phyloP scores from a whole-genome alignment of 2,329 filamentous ascomycete species.

The Penicillium decumbens region DNA sequence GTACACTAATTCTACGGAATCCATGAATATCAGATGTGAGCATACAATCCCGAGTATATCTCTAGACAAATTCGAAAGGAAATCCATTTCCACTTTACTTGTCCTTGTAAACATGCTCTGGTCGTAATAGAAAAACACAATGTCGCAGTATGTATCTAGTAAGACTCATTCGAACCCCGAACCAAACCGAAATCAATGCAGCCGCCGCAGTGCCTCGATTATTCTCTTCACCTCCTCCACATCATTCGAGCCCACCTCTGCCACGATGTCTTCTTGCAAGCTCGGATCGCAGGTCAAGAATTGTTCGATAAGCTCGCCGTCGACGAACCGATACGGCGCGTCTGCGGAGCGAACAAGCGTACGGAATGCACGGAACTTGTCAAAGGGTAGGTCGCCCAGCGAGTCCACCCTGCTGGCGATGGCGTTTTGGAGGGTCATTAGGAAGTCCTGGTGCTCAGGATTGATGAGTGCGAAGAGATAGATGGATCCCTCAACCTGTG shows the following conservation, averaged over 20 bases:
- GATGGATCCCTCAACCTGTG: constrained; percentile 81
- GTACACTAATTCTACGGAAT: neutral
- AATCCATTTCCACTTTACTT: neutral
- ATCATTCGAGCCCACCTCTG: constrained; percentile 51
- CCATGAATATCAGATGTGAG: neutral
- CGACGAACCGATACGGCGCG: constrained; percentile 80
- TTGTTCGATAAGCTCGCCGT: constrained; percentile 82
- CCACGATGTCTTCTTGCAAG: constrained; percentile 52
- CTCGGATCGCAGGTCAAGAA: constrained; percentile 69
- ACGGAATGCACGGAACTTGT: constrained; percentile 74
- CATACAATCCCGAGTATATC: neutral
- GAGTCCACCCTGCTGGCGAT: constrained; percentile 64
- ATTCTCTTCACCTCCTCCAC: constrained; percentile 57
- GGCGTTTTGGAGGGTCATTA: constrained; percentile 73
- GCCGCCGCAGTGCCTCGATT: constrained; percentile 53
- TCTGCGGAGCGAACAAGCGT: constrained; percentile 66
- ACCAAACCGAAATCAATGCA: constrained; percentile 34
- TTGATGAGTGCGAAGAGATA: constrained; percentile 83
- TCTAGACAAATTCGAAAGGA: no score
- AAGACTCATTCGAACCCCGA: neutral
- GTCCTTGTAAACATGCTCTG: neutral
- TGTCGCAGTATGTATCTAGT: neutral
- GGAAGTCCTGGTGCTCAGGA: constrained; percentile 66
- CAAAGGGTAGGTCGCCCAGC: constrained; percentile 71
- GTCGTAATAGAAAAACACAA: neutral